phyloP scores from a whole-genome alignment of 179 eudicot species.

The Heliamphora pulchella region DNA sequence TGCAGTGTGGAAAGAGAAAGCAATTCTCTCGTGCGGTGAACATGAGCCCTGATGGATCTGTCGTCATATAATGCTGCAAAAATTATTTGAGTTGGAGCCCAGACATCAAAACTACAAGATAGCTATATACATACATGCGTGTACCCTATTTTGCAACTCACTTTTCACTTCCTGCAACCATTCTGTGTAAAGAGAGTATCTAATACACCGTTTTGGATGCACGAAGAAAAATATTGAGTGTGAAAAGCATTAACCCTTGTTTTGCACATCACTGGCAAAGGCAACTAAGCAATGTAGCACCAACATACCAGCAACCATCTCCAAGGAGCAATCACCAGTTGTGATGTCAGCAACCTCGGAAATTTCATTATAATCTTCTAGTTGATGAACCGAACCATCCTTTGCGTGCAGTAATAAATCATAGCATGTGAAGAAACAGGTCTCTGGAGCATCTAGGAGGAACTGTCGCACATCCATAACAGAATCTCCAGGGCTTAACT shows the following conservation, averaged over 20 bases:
- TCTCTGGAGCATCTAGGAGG: slow-evolving; percentile 93
- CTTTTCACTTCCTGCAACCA: slow-evolving; percentile 8
- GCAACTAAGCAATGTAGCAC: slow-evolving; percentile 9
- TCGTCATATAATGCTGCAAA: slow-evolving; percentile 85
- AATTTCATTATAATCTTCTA: slow-evolving; percentile 89
- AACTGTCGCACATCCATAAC: slow-evolving; percentile 98
- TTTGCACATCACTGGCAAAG: slow-evolving; percentile 8
- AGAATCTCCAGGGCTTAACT: slow-evolving; percentile 94
- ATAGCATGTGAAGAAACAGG: slow-evolving; percentile 88
- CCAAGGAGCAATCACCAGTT: slow-evolving; percentile 64
- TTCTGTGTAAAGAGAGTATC: not conserved
- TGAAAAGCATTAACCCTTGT: slow-evolving; percentile 2
- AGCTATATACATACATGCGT: not conserved
- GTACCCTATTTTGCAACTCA: slow-evolving; percentile 12
- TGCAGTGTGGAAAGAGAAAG: slow-evolving; percentile 81
- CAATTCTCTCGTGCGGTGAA: slow-evolving; percentile 87
- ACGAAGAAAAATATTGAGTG: slow-evolving; percentile 1
- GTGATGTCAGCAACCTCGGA: slow-evolving; percentile 96
- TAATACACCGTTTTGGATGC: not conserved
- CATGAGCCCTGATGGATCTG: slow-evolving; percentile 91
- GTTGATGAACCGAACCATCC: slow-evolving; percentile 64
- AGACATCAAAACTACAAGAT: not conserved
- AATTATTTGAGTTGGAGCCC: slow-evolving; percentile 18
- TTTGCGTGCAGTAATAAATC: slow-evolving; percentile 70
- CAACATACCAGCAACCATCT: slow-evolving; percentile 85